phyloP scores from a whole-genome alignment of 2,329 filamentous ascomycete genomes.

The Teratosphaeria destructans region DNA sequence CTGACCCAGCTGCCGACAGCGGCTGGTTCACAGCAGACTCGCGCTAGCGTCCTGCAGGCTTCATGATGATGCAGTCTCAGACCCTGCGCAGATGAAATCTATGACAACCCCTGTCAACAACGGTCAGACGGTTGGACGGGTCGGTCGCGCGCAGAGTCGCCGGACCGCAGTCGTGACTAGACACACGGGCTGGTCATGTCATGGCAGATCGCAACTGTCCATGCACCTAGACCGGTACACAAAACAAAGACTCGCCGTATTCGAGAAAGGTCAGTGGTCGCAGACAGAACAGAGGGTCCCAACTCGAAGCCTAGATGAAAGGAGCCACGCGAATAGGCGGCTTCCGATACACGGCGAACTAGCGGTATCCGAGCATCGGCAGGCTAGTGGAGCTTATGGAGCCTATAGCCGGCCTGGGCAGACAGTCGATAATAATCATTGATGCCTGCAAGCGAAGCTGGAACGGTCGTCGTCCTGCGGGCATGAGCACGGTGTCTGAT shows the following conservation, averaged over 20 bases:
- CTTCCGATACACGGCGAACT: not conserved
- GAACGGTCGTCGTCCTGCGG: not conserved
- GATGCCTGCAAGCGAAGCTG: not conserved
- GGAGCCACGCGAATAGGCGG: not conserved
- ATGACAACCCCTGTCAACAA: not conserved
- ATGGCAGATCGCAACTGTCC: not conserved
- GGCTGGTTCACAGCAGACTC: not conserved
- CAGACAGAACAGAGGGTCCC: not conserved
- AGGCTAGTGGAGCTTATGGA: not conserved
- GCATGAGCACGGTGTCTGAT: not conserved
- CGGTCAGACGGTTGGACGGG: not conserved
- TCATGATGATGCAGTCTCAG: not conserved
- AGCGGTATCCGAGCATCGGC: not conserved
- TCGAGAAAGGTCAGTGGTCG: not conserved
- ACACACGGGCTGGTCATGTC: not conserved
- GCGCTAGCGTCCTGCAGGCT: not conserved
- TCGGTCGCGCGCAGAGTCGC: no score
- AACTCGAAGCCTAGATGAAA: not conserved
- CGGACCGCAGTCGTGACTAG: not conserved
- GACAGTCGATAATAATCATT: not conserved
- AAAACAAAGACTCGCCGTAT: not conserved
- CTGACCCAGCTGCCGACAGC: not conserved
- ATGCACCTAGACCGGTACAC: not conserved
- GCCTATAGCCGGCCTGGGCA: not conserved
- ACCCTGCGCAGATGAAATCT: not conserved